Base-by-base conservation (phyloP, 164 flowering plant species). In the Vitis amurensis region DNA sequence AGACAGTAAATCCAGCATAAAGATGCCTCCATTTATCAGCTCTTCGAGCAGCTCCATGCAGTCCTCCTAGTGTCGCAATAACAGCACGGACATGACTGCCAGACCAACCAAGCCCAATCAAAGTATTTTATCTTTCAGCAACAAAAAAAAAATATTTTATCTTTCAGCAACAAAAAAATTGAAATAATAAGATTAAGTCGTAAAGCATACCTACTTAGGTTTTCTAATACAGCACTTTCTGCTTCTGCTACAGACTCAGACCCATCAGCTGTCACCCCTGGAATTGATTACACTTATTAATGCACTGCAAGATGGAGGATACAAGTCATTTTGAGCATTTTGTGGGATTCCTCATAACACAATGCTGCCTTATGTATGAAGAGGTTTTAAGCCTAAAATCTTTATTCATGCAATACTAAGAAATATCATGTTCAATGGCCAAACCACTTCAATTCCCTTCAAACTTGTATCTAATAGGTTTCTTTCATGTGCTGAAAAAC, bases 41-140 rank as follows among this genome's bases (percentile, higher is more conserved):
- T 63, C 86, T 87, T 70, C 80, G 71, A 66, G 97, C 97, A 74
- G 97, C 97, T 71, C 99, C 99, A 68, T 85, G 76, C 47, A 55
- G 68, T 51, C 95, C 96, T 68, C 99, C 99, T 81, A 95, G 67
- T 77, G 99, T 93, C 72, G 92, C 88, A 68, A 91, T 87, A 69
- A 93, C 95, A 66, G 97, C 73, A 37, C 97, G 90, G 8, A 88
- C 89, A 74, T 95, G 94, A 75, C 99, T 95, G 86, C 67, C 74
- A 70, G 30, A 64, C 55, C 49, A 71, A 77, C 23, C 69, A 62
- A 65, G 44, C 23, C n/a, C 11, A 11, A 7, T 13, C 23, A 61
- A 61, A 64, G 37, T 14, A 19, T 64, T 57, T 14, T 5, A 17
- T 16, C 0, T 51, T 62, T 72, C 50, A 2, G 37, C 15, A 63